These are phyloP conservation scores for Chloris gayana DNA, from an alignment of 176 grass and related monocot species.

Conservation along the genomic window DNA sequence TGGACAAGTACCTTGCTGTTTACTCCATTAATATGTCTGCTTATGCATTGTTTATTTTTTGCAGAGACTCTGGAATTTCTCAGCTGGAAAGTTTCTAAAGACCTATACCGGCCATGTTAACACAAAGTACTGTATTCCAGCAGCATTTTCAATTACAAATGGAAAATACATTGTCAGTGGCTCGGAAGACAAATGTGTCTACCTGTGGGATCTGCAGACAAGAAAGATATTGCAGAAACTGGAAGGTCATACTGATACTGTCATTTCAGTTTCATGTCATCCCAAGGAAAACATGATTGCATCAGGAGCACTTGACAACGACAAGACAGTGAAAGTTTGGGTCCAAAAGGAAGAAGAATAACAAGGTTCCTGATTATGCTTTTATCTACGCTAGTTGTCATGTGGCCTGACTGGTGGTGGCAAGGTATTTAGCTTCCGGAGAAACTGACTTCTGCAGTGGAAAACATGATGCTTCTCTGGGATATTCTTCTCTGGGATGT, in stretches of 20 bases:
- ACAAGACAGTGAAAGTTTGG: constrained; percentile 95
- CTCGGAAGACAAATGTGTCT: constrained; percentile 85
- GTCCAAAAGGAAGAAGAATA: constrained; percentile 67
- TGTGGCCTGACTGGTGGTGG: constrained; percentile 43
- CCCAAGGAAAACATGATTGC: constrained; percentile 85
- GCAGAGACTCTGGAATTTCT: constrained; percentile 93
- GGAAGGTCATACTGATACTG: constrained; percentile 77
- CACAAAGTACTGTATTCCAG: constrained; percentile 77
- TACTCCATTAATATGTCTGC: constrained; percentile 9
- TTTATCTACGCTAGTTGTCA: constrained; percentile 16
- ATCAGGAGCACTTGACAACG: constrained; percentile 73
- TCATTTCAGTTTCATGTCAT: constrained; percentile 86
- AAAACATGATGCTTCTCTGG: constrained; percentile 34
- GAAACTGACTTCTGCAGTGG: constrained; percentile 43
- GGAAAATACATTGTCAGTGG: constrained; percentile 93
- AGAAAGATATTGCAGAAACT: constrained; percentile 91
- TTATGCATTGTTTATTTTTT: constrained; percentile 42
- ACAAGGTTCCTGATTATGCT: constrained; percentile 29
- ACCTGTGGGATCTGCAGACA: constrained; percentile 94
- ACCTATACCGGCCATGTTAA: constrained; percentile 91
- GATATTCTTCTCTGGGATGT: constrained; percentile 45
- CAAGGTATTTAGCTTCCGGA: constrained; percentile 42
- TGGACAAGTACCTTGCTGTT: background rate
- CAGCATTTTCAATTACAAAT: constrained; percentile 81
- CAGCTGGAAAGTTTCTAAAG: constrained; percentile 87